Conservation (phyloP, 345 rosid species). For the Brassica nigra region DNA sequence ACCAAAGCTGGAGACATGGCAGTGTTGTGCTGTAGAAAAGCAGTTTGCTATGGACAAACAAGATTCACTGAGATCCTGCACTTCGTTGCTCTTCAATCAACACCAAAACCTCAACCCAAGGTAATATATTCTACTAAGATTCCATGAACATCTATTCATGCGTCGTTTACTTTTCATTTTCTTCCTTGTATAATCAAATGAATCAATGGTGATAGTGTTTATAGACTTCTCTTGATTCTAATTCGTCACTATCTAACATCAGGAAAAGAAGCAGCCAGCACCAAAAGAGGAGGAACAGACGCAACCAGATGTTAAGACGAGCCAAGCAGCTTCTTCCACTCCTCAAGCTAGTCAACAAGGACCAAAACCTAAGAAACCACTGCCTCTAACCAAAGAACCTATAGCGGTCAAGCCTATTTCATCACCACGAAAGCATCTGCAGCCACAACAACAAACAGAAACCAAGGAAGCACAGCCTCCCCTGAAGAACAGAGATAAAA, state of each 20-base stretch:
- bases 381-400: constrained; percentile 41
- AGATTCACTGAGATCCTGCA: constrained; percentile 55
- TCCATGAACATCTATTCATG: constrained; percentile 6
- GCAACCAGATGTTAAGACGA: constrained; percentile 32
- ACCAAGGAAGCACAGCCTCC: constrained; percentile 24
- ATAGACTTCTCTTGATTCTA: not conserved
- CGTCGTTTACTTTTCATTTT: not conserved
- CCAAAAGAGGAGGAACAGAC: constrained; percentile 31
- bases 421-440: constrained; percentile 27
- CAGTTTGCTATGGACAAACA: constrained; percentile 53
- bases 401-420: constrained; percentile 30
- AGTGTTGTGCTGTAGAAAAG: constrained; percentile 57
- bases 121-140: constrained; percentile 39
- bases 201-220: not conserved
- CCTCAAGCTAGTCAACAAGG: constrained; percentile 18
- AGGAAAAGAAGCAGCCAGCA: constrained; percentile 44
- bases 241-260: constrained; percentile 24
- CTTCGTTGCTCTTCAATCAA: constrained; percentile 51
- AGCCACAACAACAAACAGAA: constrained; percentile 31
- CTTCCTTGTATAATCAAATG: not conserved
- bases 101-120: constrained; percentile 47
- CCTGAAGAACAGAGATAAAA: no score
- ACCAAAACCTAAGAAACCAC: constrained; percentile 32
- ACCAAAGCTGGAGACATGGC: constrained; percentile 53
- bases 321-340: constrained; percentile 19